These are phyloP conservation scores for Talaromyces sp. DNA, from an alignment of 2,329 filamentous ascomycete genomes.

Conservation along the genomic window DNA sequence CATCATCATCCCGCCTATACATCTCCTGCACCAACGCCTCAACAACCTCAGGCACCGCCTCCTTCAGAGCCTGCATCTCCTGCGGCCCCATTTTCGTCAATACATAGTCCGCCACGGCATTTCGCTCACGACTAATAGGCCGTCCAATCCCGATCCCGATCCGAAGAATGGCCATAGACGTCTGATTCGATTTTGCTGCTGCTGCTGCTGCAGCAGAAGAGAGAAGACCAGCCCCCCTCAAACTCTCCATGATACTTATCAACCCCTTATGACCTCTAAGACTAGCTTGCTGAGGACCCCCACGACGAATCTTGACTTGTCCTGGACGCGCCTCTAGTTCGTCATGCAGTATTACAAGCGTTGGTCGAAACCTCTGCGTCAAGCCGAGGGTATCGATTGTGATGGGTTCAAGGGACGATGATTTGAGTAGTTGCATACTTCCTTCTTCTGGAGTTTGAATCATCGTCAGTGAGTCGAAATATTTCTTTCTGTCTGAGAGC, in stretches of 20 bases:
- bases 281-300: conserved; percentile 50
- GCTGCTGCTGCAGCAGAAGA: conserved; percentile 25
- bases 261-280: conserved; percentile 70
- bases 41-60: conserved; percentile 45
- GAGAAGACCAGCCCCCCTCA: conserved; percentile 44
- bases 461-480: conserved; percentile 11
- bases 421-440: conserved; percentile 1
- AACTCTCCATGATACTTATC: conserved; percentile 56
- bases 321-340: conserved; percentile 74
- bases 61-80: conserved; percentile 51
- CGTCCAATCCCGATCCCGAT: conserved; percentile 86
- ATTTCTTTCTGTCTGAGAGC: conserved; percentile 19
- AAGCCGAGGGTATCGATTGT: conserved; percentile 13
- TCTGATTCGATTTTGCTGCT: conserved; percentile 13
- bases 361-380: conserved; percentile 24
- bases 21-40: conserved; percentile 50
- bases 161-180: conserved; percentile 47
- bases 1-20: conserved; percentile 40
- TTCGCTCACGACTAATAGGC: conserved; percentile 61
- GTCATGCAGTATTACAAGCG: conserved; percentile 78
- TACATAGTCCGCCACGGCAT: conserved; percentile 71
- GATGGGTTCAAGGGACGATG: not conserved
- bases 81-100: conserved; percentile 58
- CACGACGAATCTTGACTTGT: conserved; percentile 59
- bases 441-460: not conserved